Base-by-base conservation (phyloP, 768 basidiomycete genomes). In the Agrocybe pediades region DNA sequence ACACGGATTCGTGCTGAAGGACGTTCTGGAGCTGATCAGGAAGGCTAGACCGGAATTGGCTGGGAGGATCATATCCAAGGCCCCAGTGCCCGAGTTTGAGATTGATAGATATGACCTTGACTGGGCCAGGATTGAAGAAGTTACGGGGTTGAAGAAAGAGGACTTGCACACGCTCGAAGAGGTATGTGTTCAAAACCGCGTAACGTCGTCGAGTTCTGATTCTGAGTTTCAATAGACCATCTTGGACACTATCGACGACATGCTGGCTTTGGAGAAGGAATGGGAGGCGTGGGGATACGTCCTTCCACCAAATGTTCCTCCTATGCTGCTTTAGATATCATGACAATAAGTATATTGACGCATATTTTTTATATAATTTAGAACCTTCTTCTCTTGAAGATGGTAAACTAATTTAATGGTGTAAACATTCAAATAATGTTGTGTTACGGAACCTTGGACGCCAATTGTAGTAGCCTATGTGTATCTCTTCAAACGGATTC, bases 141-240 rank as follows among this genome's bases (percentile, higher is more conserved):
- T 75, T 6, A 40, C 69, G 7, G 71, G 74, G 3, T 54, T 74
- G 60, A 64, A 62, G 49, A 62, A 67, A 46, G 62, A 60, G 29
- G 69, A 74, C n/a, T 75, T 71, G 39, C 49, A 56, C 16, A 54
- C 60, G 6, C 17, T 63, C 1, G 66, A 72, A 48, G 56, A 59
- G 57, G 61, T 59, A 9, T 9, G 58, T 52, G 15, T 41, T 36
- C 33, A n/a, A 4, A 36, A 36, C 13, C 13, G 11, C 13, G 5
- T 7, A 23, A 3, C 40, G 15, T 24, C n/a, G 9, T 19, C 25
- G 15, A 23, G 3, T 29, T 19, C 19, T 25, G 49, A 27, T 2
- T 2, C 13, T 6, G 39, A 6, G 23, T 26, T 2, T 26, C 16
- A 8, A n/a, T 42, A 50, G 49, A 50, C 49, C 17, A 25, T 50